Conservation (phyloP, 352 stramenopile species). For the Phytophthora podocarpi region DNA sequence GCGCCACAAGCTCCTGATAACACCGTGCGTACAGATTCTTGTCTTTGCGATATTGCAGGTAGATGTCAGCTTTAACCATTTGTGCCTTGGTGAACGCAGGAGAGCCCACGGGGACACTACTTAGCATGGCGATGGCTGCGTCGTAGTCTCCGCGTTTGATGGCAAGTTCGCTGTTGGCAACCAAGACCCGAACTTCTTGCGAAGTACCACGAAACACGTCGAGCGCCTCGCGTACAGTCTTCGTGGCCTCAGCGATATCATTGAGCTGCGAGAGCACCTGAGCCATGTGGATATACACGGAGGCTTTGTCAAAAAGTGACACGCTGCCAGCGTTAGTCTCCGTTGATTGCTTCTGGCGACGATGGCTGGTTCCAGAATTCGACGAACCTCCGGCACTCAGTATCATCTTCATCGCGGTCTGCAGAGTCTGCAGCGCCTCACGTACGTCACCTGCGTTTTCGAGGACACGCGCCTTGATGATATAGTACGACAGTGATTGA, state of each 20-base stretch:
- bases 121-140: slow-evolving; percentile 89
- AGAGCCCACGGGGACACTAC: slow-evolving; percentile 76
- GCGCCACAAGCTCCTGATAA: slow-evolving; percentile 89
- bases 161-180: slow-evolving; percentile 91
- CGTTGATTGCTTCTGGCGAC: slow-evolving; percentile 16
- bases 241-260: slow-evolving; percentile 68
- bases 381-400: slow-evolving; percentile 17
- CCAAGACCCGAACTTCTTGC: slow-evolving; percentile 91
- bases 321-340: slow-evolving; percentile 33
- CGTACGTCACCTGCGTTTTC: slow-evolving; percentile 76
- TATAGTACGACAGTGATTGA: slow-evolving; percentile 83
- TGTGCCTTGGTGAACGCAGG: slow-evolving; percentile 88
- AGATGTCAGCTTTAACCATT: slow-evolving; percentile 94
- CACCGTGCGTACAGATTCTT: slow-evolving; percentile 90
- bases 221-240: slow-evolving; percentile 70
- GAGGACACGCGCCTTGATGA: slow-evolving; percentile 89
- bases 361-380: slow-evolving; percentile 3
- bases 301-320: slow-evolving; percentile 82
- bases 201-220: slow-evolving; percentile 75
- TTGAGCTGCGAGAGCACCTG: slow-evolving; percentile 82
- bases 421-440: slow-evolving; percentile 81
- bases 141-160: slow-evolving; percentile 92
- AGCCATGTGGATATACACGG: slow-evolving; percentile 88
- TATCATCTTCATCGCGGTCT: slow-evolving; percentile 79
- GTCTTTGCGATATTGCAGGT: slow-evolving; percentile 92